Conservation (phyloP, 495 filamentous ascomycete genomes). For the Penicillium atrosanguineum region DNA sequence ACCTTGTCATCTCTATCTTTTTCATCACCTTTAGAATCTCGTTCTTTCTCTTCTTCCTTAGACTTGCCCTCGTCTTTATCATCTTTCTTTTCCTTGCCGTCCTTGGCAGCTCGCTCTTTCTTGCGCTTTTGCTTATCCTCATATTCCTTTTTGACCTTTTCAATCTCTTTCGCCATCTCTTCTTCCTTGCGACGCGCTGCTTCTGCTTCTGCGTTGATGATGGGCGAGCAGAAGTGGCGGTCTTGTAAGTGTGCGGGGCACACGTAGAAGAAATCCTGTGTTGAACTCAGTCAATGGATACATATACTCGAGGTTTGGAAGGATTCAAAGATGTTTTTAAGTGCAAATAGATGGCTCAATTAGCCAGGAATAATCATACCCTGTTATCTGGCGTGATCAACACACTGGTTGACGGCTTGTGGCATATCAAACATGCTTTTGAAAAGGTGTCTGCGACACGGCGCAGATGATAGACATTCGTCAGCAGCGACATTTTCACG, state of each 20-base stretch:
- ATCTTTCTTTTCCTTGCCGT: conserved; percentile 48
- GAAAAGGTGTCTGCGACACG: conserved; percentile 79
- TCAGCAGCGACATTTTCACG: conserved; percentile 50
- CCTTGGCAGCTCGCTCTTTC: conserved; percentile 28
- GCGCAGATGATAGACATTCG: conserved; percentile 83
- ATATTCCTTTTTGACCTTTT: conserved; percentile 63
- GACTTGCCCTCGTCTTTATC: conserved; percentile 46
- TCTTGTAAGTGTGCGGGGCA: conserved; percentile 86
- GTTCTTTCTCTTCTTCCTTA: conserved; percentile 39
- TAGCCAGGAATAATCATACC: conserved; percentile 44
- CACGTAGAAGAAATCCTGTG: conserved; percentile 89
- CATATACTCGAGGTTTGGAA: background rate
- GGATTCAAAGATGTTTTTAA: too few species aligned
- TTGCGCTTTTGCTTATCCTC: conserved; percentile 42
- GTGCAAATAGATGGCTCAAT: background rate
- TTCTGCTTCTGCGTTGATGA: conserved; percentile 71
- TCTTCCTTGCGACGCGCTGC: conserved; percentile 65
- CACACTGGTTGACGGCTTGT: conserved; percentile 81
- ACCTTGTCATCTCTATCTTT: conserved; percentile 59
- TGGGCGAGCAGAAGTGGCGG: conserved; percentile 72
- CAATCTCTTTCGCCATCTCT: conserved; percentile 67
- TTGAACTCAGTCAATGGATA: background rate
- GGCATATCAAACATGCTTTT: conserved; percentile 87
- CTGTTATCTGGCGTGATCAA: conserved; percentile 89
- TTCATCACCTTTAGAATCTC: conserved; percentile 34